Base-by-base conservation (phyloP, 129 eudicot species). In the Tagetes patula region DNA sequence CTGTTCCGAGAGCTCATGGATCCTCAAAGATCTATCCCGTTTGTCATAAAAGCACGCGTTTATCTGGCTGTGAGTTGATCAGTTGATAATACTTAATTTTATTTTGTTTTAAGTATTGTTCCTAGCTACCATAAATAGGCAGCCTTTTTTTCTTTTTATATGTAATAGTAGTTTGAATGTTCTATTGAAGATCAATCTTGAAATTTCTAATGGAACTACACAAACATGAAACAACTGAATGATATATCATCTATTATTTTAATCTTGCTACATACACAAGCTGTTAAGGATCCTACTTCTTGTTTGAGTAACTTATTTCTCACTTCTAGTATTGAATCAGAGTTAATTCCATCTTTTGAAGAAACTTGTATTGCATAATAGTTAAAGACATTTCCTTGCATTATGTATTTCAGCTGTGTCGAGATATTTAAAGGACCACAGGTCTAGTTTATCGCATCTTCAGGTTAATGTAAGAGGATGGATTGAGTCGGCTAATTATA, bases 1-100 rank as follows among this genome's bases (percentile, higher is more conserved):
- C 79, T 95, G 86, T 72, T 82, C 14, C 89, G 94, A 71, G 99
- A 91, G 71, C 70, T 95, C 52, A 70, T 76, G 88, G 88, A 90
- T 84, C 99, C 99, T 67, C 96, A 88, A 73, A 84, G 99, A 85
- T 81, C 99, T 63, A 89, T 95, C 59, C 97, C 97, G 1, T 70
- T 95, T 77, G 89, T 95, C 58, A 83, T 88, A 63, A 86, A 83
- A 84, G 89, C 94, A 47, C 97, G 96, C n/a, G 96, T 95, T 62
- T 90, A 72, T 86, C 81, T 95, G 85, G 97, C 97, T 78, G 99
- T 95, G 88, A 86, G 96, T 88, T 74, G 2, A 58, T 60, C 45
- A 40, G 96, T 88, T 74, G 2, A 58, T 60, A 52, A 40, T 77
- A 76, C 13, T 27, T 4, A 71, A n/a, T 63, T 34, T 8, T 12